Conservation (phyloP, 306 rosid genomes). For the Inga leiocalycina region DNA sequence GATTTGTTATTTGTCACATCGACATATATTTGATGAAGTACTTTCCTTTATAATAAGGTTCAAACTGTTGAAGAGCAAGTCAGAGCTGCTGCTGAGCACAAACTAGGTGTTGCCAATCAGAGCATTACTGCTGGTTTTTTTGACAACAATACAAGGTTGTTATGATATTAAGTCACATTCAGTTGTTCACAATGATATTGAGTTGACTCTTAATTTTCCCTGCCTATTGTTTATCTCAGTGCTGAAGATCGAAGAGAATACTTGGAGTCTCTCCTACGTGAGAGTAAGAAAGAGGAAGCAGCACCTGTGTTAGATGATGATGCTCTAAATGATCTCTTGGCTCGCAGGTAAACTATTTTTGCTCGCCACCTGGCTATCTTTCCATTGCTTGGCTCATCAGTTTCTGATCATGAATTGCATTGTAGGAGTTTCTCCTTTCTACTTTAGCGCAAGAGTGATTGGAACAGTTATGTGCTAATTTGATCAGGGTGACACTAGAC, state of each 20-base stretch:
- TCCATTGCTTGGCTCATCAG: not conserved
- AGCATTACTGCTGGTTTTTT: slow-evolving; percentile 99
- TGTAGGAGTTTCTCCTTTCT: slow-evolving; percentile 23
- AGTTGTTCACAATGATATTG: slow-evolving; percentile 21
- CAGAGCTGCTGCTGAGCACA: slow-evolving; percentile 99
- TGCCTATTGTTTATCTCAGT: slow-evolving; percentile 54
- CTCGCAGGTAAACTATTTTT: slow-evolving; percentile 73
- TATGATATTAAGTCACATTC: slow-evolving; percentile 23
- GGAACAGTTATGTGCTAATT: slow-evolving; percentile 8
- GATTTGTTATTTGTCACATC: not conserved
- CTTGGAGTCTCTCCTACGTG: slow-evolving; percentile 94
- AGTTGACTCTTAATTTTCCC: slow-evolving; percentile 34
- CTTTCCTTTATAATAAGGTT: slow-evolving; percentile 55
- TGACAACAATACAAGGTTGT: slow-evolving; percentile 97
- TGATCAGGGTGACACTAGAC: slow-evolving; percentile 13
- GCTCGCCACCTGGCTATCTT: slow-evolving; percentile 32
- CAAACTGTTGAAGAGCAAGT: slow-evolving; percentile 99
- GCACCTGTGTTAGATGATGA: slow-evolving; percentile 98
- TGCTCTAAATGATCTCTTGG: slow-evolving; percentile 89
- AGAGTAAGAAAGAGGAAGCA: slow-evolving; percentile 98
- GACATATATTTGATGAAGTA: slow-evolving; percentile 30
- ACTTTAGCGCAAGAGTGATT: slow-evolving; percentile 26
- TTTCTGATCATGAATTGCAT: slow-evolving; percentile 14
- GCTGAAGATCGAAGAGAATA: slow-evolving; percentile 99
- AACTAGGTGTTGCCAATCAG: slow-evolving; percentile 98